Percentiles rank a stretch among this genome's conserved stretches.
phyloP scores from a whole-genome alignment of 192 early-diverging fungal genomes.

The Mortierella hygrophila region DNA sequence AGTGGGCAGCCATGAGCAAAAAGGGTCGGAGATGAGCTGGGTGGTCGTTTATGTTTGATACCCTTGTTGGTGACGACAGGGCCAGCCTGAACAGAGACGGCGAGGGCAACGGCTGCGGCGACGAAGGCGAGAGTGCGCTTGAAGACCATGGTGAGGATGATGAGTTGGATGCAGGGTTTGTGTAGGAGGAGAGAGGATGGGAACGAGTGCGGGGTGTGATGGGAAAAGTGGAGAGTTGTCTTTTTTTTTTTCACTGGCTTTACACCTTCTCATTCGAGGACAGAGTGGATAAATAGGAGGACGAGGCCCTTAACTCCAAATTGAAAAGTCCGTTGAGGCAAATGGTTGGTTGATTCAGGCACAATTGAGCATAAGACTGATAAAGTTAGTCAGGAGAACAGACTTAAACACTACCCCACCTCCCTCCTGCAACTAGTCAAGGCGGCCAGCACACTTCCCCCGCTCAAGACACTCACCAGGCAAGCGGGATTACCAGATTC shows the following conservation, averaged over 20 bases:
- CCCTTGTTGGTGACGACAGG: slow-evolving; percentile 77
- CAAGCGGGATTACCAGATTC: too few relatives aligned
- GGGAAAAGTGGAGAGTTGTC: background rate
- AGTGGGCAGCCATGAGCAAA: background rate
- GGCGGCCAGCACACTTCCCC: too few relatives aligned
- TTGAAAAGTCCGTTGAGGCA: too few relatives aligned
- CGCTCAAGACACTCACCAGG: too few relatives aligned
- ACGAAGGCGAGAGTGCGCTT: slow-evolving; percentile 34
- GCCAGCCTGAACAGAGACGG: slow-evolving; percentile 52
- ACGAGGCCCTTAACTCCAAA: background rate
- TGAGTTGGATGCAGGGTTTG: background rate
- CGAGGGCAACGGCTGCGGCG: slow-evolving; percentile 32
- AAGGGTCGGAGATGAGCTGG: background rate
- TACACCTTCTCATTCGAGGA: background rate
- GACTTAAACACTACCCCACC: too few relatives aligned
- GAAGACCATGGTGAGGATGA: slow-evolving; percentile 28
- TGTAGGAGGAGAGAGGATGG: background rate
- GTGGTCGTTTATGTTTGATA: slow-evolving; percentile 11
- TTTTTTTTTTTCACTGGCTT: too few relatives aligned
- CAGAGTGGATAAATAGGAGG: background rate
- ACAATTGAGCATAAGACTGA: too few relatives aligned
- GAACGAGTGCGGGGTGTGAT: background rate
- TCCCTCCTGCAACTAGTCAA: too few relatives aligned
- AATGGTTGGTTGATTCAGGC: too few relatives aligned
- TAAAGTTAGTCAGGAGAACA: too few relatives aligned